Percentiles rank a stretch among this genome's conserved stretches.
phyloP scores from a whole-genome alignment of 2,329 filamentous ascomycete genomes.

The Aspergillaceae sp. region DNA sequence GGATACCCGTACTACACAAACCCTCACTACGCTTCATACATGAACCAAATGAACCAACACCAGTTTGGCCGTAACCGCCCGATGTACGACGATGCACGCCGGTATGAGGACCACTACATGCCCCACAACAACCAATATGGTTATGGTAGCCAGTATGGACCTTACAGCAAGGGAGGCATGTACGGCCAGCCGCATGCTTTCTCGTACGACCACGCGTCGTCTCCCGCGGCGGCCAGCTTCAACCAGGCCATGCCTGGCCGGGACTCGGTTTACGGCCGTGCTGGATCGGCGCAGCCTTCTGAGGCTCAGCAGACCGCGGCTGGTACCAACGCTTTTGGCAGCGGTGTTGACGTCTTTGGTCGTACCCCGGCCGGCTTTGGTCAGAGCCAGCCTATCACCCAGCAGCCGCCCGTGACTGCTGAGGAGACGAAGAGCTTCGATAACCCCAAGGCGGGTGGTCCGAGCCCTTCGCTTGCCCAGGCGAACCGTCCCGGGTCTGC shows the following conservation, averaged over 20 bases:
- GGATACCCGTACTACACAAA: slow-evolving; percentile 52
- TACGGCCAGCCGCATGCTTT: slow-evolving; percentile 57
- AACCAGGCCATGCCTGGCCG: slow-evolving; percentile 38
- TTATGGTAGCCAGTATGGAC: slow-evolving; percentile 43
- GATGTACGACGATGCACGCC: slow-evolving; percentile 42
- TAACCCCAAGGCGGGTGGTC: slow-evolving; percentile 48
- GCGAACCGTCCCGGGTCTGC: slow-evolving; percentile 56
- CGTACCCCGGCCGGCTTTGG: slow-evolving; percentile 51
- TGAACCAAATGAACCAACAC: slow-evolving; percentile 45
- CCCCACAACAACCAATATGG: slow-evolving; percentile 46
- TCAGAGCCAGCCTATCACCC: slow-evolving; percentile 45
- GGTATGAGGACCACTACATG: slow-evolving; percentile 42
- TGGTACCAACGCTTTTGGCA: slow-evolving; percentile 41
- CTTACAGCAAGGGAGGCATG: slow-evolving; percentile 52
- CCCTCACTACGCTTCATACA: slow-evolving; percentile 55
- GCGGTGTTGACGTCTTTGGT: slow-evolving; percentile 51
- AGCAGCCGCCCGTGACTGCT: slow-evolving; percentile 38
- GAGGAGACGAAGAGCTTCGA: slow-evolving; percentile 54
- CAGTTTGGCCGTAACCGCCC: slow-evolving; percentile 42
- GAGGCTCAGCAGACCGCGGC: slow-evolving; percentile 46
- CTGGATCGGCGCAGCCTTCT: slow-evolving; percentile 48
- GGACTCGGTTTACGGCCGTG: slow-evolving; percentile 52
- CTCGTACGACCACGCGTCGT: slow-evolving; percentile 57
- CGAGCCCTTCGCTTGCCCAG: slow-evolving; percentile 54
- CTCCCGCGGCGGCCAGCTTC: slow-evolving; percentile 48